Evolutionary conservation across 2,329 filamentous ascomycete species (phyloP), one percentile per base, ranked within the genome.

Genomic region (Trichoderma harzianum): DNA sequence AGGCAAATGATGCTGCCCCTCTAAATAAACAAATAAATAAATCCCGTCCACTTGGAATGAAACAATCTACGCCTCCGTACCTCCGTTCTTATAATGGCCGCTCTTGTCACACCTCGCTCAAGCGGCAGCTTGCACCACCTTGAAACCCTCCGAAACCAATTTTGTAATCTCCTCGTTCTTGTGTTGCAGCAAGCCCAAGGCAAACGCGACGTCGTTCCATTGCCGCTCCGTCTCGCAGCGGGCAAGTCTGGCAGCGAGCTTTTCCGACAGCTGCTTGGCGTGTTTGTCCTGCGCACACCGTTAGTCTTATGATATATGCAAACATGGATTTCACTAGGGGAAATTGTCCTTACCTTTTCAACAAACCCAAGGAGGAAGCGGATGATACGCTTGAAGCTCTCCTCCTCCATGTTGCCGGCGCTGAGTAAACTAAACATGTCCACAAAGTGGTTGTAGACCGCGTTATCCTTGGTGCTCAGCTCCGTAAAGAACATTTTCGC

Each of bases 401-500:
- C 94, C 80, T 98, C 95, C 11, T 94, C 91, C 75, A 99, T 85
- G 68, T 89, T 88, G 76, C 97, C 95, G 0, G 94, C 92, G 72
- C 93, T 96, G 61, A 99, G 86, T 75, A 98, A 84, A 78, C 93
- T 95, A 82, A 99, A 99, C 93, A 99, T 98, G 80, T 99, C 96
- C 32, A 99, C 94, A 82, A 99, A 99, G 83, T 99, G 95, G 80
- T 99, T 99, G 82, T 99, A 99, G 3, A 99, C 94, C 3, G 96
- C 96, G 79, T 99, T 99, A 80, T 99, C 96, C 85, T 99, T 99
- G 76, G 94, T 97, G 73, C 95, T 94, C 70, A 99, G 88, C 82
- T 99, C 96, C 0, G 94, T 95, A 82, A 99, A 99, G 89, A 99
- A 99, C 95, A 98, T 98, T 72, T 94, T 88, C 16, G 94, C 93